Evolutionary conservation across 306 rosid species (phyloP).

Genomic region (Aeschynomene evenia): DNA sequence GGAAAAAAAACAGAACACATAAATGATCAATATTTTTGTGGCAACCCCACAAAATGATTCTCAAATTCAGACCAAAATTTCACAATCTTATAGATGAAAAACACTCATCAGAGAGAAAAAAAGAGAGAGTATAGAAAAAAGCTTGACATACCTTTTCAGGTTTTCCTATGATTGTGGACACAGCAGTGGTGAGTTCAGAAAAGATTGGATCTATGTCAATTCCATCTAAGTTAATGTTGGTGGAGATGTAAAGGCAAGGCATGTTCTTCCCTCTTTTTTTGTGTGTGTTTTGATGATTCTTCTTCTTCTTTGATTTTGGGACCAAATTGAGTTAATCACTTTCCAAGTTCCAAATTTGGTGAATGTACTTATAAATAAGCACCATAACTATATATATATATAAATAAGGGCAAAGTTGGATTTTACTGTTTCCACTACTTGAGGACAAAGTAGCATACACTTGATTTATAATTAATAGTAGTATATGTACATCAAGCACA

Average conservation of each 20-base stretch:
- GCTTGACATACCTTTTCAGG: conserved; percentile 56
- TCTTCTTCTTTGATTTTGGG: not conserved
- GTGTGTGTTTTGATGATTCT: not conserved
- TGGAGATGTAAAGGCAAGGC: conserved; percentile 88
- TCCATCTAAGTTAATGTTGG: conserved; percentile 71
- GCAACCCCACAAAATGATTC: not conserved
- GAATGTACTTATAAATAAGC: not conserved
- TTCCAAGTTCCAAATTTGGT: not conserved
- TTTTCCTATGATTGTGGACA: conserved; percentile 65
- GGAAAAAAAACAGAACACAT: not conserved
- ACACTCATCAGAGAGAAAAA: not conserved
- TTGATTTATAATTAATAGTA: not conserved
- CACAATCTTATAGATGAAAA: not conserved
- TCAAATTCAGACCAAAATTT: not conserved
- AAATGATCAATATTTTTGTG: not conserved
- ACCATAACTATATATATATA: too few species aligned
- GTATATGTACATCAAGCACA: too few species aligned
- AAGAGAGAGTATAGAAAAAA: not conserved
- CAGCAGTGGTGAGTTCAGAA: conserved; percentile 53
- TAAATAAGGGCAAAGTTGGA: not conserved
- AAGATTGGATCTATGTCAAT: conserved; percentile 66
- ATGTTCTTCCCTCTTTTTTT: conserved; percentile 1
- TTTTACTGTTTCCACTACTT: conserved; percentile 12
- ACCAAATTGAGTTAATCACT: not conserved
- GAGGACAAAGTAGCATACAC: not conserved